Evolutionary conservation across 2,329 filamentous ascomycete species (phyloP).

Genomic region (Talaromyces sp.): DNA sequence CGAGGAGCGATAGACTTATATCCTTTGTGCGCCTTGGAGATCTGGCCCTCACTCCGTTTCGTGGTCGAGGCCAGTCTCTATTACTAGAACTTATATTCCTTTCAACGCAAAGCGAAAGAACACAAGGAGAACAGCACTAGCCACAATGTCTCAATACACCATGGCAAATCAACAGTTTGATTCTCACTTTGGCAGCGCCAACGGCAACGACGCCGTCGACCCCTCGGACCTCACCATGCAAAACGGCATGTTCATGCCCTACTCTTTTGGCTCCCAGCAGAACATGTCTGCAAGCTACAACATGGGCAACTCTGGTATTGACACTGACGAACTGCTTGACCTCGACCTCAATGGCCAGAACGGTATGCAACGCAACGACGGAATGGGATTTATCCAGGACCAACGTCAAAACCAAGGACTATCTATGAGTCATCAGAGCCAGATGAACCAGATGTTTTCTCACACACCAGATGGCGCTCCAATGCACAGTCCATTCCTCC

Average conservation of each 20-base stretch:
- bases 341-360: constrained; percentile 39
- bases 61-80: constrained; percentile 58
- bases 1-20: not conserved
- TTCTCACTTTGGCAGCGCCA: constrained; percentile 43
- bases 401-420: constrained; percentile 49
- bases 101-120: not conserved
- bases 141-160: constrained; percentile 44
- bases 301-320: constrained; percentile 70
- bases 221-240: constrained; percentile 78
- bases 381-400: constrained; percentile 39
- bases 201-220: constrained; percentile 61
- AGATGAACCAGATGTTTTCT: constrained; percentile 71
- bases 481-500: constrained; percentile 82
- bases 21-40: not conserved
- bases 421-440: constrained; percentile 59
- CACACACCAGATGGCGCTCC: constrained; percentile 88
- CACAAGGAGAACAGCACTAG: not conserved
- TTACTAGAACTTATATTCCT: constrained; percentile 51
- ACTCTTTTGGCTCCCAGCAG: constrained; percentile 57
- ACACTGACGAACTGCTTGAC: constrained; percentile 83
- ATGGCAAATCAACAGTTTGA: constrained; percentile 47
- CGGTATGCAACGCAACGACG: constrained; percentile 27
- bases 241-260: constrained; percentile 45
- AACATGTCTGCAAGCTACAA: constrained; percentile 67
- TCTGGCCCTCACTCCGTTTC: constrained; percentile 11